Evolutionary conservation across 352 stramenopile species (phyloP), one percentile per base, ranked within the genome.

Genomic region (Pythium monospermum): DNA sequence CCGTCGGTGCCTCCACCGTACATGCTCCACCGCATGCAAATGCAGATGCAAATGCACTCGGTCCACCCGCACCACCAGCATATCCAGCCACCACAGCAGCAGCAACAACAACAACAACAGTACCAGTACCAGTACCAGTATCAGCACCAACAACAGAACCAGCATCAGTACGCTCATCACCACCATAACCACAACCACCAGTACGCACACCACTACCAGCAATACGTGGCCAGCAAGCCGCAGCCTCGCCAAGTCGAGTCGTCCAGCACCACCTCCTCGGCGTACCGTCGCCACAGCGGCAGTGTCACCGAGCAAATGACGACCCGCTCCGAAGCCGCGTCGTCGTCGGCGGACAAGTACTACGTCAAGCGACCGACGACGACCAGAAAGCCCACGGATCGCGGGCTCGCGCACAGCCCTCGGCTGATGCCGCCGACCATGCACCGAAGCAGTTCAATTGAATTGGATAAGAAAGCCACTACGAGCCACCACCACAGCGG

Each of bases 271-370:
- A 48, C 25, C 21, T 23, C 49, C 19, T 18, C 42, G 2, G 30
- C 41, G 11, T 61, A 84, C 28, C 70, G 82, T 1, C 64, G 82
- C 11, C 73, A 92, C 55, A 92, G 82, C 28, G 82, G 78, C 45
- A 85, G 64, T 31, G 78, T 81, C 31, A 86, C 68, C 26, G 82
- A 89, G 49, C 73, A 72, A 25, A 60, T 87, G 48, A 85, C 74
- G 22, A 86, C 69, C 10, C 69, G 76, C 10, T 87, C 74, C 5
- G 60, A 77, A 23, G 53, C 63, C 13, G 73, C 68, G 3, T 82
- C 53, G 3, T 47, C 75, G 1, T 80, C 53, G 32, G 61, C 64
- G 15, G 57, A 69, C 11, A 83, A 80, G 35, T 77, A 75, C 42
- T 61, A 64, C 51, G 47, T 48, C 26, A 72, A 84, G 44, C 71